A percentile compares a stretch with the other conserved stretches of the same genome.
Evolutionary conservation across 768 basidiomycete genomes (phyloP).

Genomic region (Phylloporus arenicola): DNA sequence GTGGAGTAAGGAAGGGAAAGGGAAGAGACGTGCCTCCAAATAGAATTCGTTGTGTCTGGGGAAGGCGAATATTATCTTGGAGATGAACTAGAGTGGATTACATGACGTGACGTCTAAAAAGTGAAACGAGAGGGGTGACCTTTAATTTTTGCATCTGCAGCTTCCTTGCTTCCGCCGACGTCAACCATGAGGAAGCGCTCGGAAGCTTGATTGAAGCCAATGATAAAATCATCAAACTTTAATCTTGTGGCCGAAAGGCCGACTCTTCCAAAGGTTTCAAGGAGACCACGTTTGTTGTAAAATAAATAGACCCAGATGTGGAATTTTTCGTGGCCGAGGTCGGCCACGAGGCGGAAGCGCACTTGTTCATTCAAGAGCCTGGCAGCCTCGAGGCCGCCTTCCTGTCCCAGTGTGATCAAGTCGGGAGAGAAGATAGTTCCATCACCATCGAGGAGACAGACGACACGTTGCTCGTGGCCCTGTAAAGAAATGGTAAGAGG

Average conservation of each 20-base stretch:
- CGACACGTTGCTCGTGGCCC: slow-evolving; percentile 32
- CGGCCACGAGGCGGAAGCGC: slow-evolving; percentile 19
- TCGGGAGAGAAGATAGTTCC: slow-evolving; percentile 52
- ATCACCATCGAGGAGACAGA: slow-evolving; percentile 61
- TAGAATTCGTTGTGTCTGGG: slow-evolving; percentile 60
- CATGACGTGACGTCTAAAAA: background rate
- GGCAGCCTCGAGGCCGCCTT: slow-evolving; percentile 55
- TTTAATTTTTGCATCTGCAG: slow-evolving; percentile 72
- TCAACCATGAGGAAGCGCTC: slow-evolving; percentile 66
- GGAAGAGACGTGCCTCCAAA: slow-evolving; percentile 50
- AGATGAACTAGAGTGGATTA: slow-evolving; percentile 33
- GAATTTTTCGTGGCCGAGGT: slow-evolving; percentile 23
- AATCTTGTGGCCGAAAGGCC: slow-evolving; percentile 31
- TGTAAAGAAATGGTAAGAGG: background rate
- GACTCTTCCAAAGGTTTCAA: slow-evolving; percentile 41
- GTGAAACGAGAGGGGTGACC: slow-evolving; percentile 33
- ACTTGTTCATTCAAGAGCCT: slow-evolving; percentile 36
- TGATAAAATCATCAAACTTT: slow-evolving; percentile 58
- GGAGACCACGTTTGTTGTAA: slow-evolving; percentile 56
- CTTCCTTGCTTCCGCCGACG: slow-evolving; percentile 67
- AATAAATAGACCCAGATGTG: slow-evolving; percentile 63
- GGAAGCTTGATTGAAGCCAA: slow-evolving; percentile 66
- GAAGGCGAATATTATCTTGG: slow-evolving; percentile 41
- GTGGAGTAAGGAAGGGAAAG: background rate
- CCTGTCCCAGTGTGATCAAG: slow-evolving; percentile 49